Base-by-base conservation (phyloP, 352 stramenopile genomes). In the Phytopythium chamaehyphon region DNA sequence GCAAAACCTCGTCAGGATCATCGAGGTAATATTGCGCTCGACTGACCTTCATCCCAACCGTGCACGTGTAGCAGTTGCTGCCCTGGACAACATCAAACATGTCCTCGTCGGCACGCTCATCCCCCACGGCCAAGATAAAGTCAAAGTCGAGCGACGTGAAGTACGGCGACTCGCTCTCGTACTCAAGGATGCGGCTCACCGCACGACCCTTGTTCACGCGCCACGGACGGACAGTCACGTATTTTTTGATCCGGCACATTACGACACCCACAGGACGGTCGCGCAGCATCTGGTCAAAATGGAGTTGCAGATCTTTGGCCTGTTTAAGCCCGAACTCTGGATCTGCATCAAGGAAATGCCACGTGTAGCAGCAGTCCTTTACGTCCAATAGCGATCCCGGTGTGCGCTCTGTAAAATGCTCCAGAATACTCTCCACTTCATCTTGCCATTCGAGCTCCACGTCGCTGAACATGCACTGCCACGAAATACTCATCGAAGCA, bases 71-170 rank as follows among this genome's bases (percentile, higher is more conserved):
- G 61, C 85, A 93, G 49, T 95, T 91, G 61, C 69, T 87, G 23
- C 83, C 85, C 57, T 95, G 85, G 31, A 95, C 78, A 31, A 95
- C 83, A 55, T 95, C 86, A 48, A 93, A 95, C 83, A 95, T 95
- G 47, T 95, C 83, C 69, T 95, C 85, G 50, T 95, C 85, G 31
- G 85, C 93, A 40, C 85, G 76, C 54, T 95, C 85, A 52, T 95
- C 85, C 6, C 85, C 85, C 26, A 95, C 63, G 1, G 80, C 82
- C 22, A 95, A 61, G 47, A 95, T 94, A 46, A 95, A 91, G 47
- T 95, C 85, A 44, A 92, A 93, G 52, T 88, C 77, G 4, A 86
- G 61, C 9, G 73, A 72, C 15, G 77, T 88, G 31, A 88, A 86
- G 50, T 86, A 83, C 36, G 77, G 75, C 6, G 74, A 78, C 60